Evolutionary conservation across 108 stramenopile species (phyloP), one percentile per base, ranked within the genome.

Genomic region (Pseudonitzschia delicatissima): DNA sequence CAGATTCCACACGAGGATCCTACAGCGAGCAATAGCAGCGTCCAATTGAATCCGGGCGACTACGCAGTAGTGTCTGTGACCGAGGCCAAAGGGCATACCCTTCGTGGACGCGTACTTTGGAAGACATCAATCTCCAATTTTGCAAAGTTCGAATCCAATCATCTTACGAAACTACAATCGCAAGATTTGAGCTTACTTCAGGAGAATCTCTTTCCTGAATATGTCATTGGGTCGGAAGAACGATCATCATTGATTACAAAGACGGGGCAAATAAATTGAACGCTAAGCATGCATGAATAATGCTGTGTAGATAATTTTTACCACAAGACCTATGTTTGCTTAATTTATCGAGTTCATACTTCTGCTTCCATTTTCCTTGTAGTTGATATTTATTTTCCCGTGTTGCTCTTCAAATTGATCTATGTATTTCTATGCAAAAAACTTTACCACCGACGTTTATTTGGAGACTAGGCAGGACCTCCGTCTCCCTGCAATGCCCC

Each of bases 61-160:
- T 94, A 90, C 78, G 93, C 81, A 2, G 83, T 90, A 18, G 86
- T 90, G 2, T 63, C 83, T 60, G 80, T 94, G 3, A 84, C 76
- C 13, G 88, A 94, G 47, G 87, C 78, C 48, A 78, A 86, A 45
- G 93, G 93, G 11, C 90, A 91, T 47, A 88, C 87, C 28, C 60
- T 94, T 47, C 87, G 86, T 49, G 93, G 93, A 28, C 66, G 64
- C 9, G 45, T 77, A 26, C 44, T 94, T 23, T 88, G 88, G 87
- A 75, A 83, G 42, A 75, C 87, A 4, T 76, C 82, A 23, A 32
- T 78, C 21, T 48, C 47, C 7, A 23, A 48, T 21, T 48, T 48
- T 57, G 29, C 33, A 12, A 7, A 28, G 1, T 57, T 31, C n/a
- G 55, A 34, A 32, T 57, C 33, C 55, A 27, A 27, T 1, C 31